Evolutionary conservation across 345 rosid genomes (phyloP).

Genomic region (Cardiospermum halicacabum): DNA sequence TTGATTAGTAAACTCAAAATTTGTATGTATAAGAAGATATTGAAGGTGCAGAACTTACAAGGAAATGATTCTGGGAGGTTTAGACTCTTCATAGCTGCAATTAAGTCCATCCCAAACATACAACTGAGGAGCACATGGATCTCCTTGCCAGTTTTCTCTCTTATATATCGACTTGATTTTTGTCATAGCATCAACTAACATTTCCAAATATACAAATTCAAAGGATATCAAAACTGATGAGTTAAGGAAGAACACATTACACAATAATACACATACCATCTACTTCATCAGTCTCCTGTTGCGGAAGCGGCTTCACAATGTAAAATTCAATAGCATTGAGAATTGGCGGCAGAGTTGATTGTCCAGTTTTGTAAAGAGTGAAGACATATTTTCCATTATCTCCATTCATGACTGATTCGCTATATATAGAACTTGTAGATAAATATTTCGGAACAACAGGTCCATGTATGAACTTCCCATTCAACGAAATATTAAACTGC

Average conservation of each 20-base stretch:
- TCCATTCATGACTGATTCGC: slow-evolving; percentile 19
- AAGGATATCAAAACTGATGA: not conserved
- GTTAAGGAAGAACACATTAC: not conserved
- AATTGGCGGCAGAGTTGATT: slow-evolving; percentile 50
- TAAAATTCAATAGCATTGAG: slow-evolving; percentile 36
- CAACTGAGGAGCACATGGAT: slow-evolving; percentile 33
- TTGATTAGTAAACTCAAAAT: not conserved
- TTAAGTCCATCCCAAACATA: slow-evolving; percentile 29
- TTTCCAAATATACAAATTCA: not conserved
- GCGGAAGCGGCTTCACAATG: slow-evolving; percentile 22
- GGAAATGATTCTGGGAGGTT: slow-evolving; percentile 24
- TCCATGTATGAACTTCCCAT: slow-evolving; percentile 29
- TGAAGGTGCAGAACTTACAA: slow-evolving; percentile 20
- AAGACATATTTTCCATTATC: slow-evolving; percentile 15
- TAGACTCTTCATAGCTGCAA: slow-evolving; percentile 17
- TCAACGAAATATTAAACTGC: slow-evolving; percentile 30
- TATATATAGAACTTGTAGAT: slow-evolving; percentile 16
- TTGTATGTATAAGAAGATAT: too few species aligned
- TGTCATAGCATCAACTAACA: slow-evolving; percentile 28
- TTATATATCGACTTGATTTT: slow-evolving; percentile 23
- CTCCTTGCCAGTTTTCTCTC: slow-evolving; percentile 38
- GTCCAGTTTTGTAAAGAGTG: slow-evolving; percentile 15
- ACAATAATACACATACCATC: too few species aligned
- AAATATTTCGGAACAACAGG: slow-evolving; percentile 29
- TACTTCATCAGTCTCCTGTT: slow-evolving; percentile 22